These are phyloP conservation scores for Beauveria sp. DNA, from an alignment of 2,329 filamentous ascomycete species.

Conservation along the genomic window DNA sequence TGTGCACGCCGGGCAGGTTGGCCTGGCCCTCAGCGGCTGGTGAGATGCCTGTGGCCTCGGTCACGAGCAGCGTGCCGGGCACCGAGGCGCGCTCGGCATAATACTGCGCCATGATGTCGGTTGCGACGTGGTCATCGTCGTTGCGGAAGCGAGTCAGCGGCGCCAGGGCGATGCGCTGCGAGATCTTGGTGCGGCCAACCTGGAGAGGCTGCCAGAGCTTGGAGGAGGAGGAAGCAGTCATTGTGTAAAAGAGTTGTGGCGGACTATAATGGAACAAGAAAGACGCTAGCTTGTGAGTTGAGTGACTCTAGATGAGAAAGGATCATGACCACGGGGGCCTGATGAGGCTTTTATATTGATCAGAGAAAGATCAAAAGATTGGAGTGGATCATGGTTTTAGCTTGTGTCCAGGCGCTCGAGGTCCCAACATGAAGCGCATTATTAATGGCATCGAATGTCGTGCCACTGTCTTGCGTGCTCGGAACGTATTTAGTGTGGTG, in stretches of 20 bases:
- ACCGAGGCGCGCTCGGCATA: constrained; percentile 36
- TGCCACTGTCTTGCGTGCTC: neutral
- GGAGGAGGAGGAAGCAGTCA: constrained; percentile 12
- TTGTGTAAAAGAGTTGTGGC: neutral
- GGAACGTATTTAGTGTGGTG: neutral
- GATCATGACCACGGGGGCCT: neutral
- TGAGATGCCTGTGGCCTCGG: constrained; percentile 38
- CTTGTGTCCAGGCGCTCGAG: neutral
- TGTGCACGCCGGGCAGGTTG: constrained; percentile 49
- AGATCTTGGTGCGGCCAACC: constrained; percentile 29
- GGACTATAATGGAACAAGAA: neutral
- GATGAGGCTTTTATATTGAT: neutral
- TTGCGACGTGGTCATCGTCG: constrained; percentile 27
- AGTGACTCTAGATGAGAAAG: neutral
- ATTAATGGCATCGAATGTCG: neutral
- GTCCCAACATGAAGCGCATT: neutral
- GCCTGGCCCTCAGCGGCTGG: constrained; percentile 17
- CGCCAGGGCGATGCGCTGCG: constrained; percentile 43
- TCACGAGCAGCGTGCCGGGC: constrained; percentile 36
- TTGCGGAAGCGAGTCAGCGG: constrained; percentile 48
- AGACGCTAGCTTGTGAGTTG: neutral
- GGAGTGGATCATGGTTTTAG: neutral
- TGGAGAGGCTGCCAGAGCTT: constrained; percentile 27
- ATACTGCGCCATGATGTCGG: constrained; percentile 28
- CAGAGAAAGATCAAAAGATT: neutral